Conservation (phyloP, 2,329 filamentous ascomycete genomes). For the Blastomyces parvus region DNA sequence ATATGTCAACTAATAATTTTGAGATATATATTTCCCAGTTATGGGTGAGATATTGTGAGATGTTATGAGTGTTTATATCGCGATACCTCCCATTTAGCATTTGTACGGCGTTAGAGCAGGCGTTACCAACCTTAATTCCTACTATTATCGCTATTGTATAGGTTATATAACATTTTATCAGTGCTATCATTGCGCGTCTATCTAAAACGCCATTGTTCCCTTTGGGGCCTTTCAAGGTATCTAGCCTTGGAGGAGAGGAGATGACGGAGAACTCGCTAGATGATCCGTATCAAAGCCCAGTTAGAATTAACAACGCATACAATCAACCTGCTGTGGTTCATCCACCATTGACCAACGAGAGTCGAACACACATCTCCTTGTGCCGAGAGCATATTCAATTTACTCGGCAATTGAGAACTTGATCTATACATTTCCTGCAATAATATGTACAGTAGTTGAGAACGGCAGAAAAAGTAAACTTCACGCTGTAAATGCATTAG, state of each 20-base stretch:
- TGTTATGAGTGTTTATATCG: neutral
- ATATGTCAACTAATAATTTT: neutral
- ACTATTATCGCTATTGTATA: neutral
- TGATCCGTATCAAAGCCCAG: neutral
- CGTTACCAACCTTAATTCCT: neutral
- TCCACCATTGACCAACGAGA: neutral
- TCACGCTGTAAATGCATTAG: neutral
- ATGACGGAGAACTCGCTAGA: neutral
- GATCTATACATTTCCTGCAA: neutral
- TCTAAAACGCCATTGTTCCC: neutral
- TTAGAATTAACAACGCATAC: neutral
- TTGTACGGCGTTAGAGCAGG: slow-evolving; percentile 5
- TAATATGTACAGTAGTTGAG: too few relatives aligned
- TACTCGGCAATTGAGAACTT: neutral
- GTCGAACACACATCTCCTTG: neutral
- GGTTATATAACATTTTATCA: neutral
- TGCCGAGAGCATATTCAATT: neutral
- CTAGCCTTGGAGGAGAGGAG: neutral
- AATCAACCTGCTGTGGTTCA: neutral
- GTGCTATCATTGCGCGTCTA: neutral
- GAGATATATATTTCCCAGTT: neutral
- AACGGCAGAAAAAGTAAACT: neutral
- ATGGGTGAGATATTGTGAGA: neutral
- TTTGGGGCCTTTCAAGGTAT: neutral
- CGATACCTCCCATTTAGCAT: neutral